Conservation (phyloP, 345 rosid species). For the Hirschfeldia incana region DNA sequence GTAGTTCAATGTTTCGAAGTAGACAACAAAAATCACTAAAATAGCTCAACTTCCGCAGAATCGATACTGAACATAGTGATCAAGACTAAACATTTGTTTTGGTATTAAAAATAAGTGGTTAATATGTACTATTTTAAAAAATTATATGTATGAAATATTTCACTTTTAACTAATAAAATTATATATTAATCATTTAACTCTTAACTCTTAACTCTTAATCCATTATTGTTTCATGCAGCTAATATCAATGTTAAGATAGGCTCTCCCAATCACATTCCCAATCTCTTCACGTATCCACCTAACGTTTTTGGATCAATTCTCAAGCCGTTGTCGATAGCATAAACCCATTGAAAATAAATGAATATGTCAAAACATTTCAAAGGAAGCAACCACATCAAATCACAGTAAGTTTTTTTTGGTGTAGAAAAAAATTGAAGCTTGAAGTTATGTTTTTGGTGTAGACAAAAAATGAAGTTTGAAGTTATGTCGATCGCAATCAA, state of each 20-base stretch:
- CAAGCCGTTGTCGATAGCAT: not conserved
- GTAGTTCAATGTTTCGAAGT: not conserved
- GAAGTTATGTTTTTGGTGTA: too few species aligned
- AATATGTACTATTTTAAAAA: not conserved
- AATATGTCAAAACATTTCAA: too few species aligned
- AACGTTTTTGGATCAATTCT: not conserved
- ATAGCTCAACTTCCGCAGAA: not conserved
- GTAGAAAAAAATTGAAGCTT: too few species aligned
- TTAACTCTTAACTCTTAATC: not conserved
- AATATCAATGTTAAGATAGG: not conserved
- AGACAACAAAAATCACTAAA: not conserved
- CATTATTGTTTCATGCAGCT: not conserved
- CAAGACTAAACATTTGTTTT: not conserved
- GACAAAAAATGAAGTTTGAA: too few species aligned
- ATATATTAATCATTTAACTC: not conserved
- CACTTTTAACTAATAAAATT: not conserved
- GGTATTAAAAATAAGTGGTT: not conserved
- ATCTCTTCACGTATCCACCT: not conserved
- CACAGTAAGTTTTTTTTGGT: too few species aligned
- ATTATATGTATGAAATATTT: not conserved
- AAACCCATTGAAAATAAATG: not conserved
- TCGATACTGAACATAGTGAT: not conserved
- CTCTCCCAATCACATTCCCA: not conserved
- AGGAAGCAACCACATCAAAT: too few species aligned
- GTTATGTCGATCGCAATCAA: too few species aligned